Base-by-base conservation (phyloP, 495 filamentous ascomycete genomes). In the Annulohypoxylon bovei region DNA sequence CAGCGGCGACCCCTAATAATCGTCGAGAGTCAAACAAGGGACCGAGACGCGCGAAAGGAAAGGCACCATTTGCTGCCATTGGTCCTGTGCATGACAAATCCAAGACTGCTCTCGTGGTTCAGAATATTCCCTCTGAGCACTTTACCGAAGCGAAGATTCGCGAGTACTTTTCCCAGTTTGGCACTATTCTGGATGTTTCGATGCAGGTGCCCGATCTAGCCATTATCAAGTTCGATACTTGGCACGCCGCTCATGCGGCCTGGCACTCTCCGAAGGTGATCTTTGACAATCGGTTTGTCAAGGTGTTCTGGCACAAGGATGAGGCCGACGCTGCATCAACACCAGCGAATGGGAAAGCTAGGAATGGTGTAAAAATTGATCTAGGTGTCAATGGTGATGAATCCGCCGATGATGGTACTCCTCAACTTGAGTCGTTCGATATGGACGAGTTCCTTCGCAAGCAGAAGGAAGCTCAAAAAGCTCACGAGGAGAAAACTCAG, bases 251-350 rank as follows among this genome's bases (percentile, higher is more conserved):
- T 14, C 89, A 91, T 68, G 86, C 88, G 16, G 95, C 95, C 1
- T 98, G 93, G 80, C 88, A 90, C 14, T 97, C 93, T 40, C 95
- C 95, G 0, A 97, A 96, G 75, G 92, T 93, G 50, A 93, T 99
- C 53, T 99, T 99, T 72, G 93, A 97, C 67, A 99, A 99, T 69
- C 86, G 95, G 18, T 99, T 99, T 72, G 95, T 99, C 46, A 99
- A 97, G 76, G 93, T 99, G 4, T 99, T 94, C 74, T 99, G 95
- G 95, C 87, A 92, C 77, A 95, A 92, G 69, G 86, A 89, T 0
- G 88, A 89, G 1, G 69, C 72, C 18, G 81, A 81, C 32, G 75
- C 79, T 4, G 60, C 65, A 6, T 42, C 64, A 46, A n/a, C 42
- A 1, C 39, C 57, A 18, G 33, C 39, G 6, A 73, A 77, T 62